A percentile compares a stretch with the other conserved stretches of the same genome.
Evolutionary conservation across 371 early-diverging fungal species (phyloP).

Genomic region (Basidiobolus meristosporus): DNA sequence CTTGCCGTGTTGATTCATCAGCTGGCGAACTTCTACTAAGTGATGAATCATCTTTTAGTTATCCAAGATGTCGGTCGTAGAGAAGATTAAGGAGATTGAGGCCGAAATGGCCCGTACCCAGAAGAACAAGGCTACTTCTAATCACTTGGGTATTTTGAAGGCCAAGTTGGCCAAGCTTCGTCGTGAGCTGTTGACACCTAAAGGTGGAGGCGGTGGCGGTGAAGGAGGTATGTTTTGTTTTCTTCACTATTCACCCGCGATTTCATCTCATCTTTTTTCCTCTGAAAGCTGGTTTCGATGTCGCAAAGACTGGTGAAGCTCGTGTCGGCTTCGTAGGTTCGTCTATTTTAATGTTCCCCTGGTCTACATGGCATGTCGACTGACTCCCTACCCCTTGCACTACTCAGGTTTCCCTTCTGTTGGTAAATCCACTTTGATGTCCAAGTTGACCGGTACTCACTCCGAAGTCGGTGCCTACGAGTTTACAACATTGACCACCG

Average conservation of each 20-base stretch:
- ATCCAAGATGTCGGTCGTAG: conserved; percentile 24
- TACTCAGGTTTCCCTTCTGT: conserved; percentile 82
- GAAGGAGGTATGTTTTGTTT: conserved; percentile 37
- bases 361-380: too few relatives aligned
- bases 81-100: conserved; percentile 77
- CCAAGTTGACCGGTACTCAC: conserved; percentile 92
- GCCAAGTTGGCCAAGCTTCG: conserved; percentile 94
- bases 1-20: too few relatives aligned
- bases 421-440: conserved; percentile 94
- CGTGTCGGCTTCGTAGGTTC: conserved; percentile 80
- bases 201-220: conserved; percentile 62
- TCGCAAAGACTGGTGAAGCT: conserved; percentile 92
- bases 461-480: conserved; percentile 96
- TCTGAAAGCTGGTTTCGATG: conserved; percentile 75
- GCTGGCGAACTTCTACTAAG: too few relatives aligned
- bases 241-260: neutral
- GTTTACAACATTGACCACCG: conserved; percentile 98
- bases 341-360: neutral
- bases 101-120: conserved; percentile 84
- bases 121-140: conserved; percentile 93
- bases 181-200: conserved; percentile 84
- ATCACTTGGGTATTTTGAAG: conserved; percentile 96
- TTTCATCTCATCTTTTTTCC: neutral
- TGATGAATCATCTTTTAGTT: too few relatives aligned
- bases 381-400: neutral